Evolutionary conservation across 345 rosid genomes (phyloP).

Genomic region (Eucalyptus erythrocorys): DNA sequence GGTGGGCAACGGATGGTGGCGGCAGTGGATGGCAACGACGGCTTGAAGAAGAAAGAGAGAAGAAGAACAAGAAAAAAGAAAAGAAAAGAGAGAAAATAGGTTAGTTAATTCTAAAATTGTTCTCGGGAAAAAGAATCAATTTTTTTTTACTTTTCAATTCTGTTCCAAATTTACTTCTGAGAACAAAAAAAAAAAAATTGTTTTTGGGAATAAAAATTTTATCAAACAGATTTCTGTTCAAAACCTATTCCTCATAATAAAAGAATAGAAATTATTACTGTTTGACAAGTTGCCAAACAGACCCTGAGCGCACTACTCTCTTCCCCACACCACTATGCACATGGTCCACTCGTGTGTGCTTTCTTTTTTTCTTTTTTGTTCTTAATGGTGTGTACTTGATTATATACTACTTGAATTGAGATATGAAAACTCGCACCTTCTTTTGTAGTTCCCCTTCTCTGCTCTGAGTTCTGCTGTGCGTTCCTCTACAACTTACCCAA

Average conservation of each 20-base stretch:
- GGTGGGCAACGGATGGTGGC: rapidly evolving
- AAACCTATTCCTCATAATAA: rapidly evolving
- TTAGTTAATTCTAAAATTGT: too few relatives aligned
- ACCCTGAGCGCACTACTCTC: too few relatives aligned
- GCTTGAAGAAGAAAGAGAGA: too few relatives aligned
- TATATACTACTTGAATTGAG: background rate
- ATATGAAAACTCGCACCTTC: background rate
- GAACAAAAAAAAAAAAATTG: too few relatives aligned
- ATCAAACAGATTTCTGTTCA: rapidly evolving
- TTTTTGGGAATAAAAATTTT: rapidly evolving
- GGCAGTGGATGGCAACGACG: rapidly evolving
- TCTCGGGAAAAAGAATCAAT: rapidly evolving
- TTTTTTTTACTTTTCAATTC: too few relatives aligned
- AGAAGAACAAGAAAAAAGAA: too few relatives aligned
- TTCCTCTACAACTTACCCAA: background rate
- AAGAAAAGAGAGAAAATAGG: too few relatives aligned
- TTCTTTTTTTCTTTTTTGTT: too few relatives aligned
- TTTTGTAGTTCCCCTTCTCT: background rate
- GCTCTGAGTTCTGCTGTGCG: background rate
- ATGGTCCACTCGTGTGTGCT: background rate
- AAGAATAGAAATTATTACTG: too few relatives aligned
- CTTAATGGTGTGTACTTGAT: background rate
- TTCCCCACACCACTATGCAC: background rate
- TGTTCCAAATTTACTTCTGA: rapidly evolving
- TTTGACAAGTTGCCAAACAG: too few relatives aligned